These are phyloP conservation scores for Hygrocybe coccinea DNA, from an alignment of 768 basidiomycete species.

Conservation along the genomic window DNA sequence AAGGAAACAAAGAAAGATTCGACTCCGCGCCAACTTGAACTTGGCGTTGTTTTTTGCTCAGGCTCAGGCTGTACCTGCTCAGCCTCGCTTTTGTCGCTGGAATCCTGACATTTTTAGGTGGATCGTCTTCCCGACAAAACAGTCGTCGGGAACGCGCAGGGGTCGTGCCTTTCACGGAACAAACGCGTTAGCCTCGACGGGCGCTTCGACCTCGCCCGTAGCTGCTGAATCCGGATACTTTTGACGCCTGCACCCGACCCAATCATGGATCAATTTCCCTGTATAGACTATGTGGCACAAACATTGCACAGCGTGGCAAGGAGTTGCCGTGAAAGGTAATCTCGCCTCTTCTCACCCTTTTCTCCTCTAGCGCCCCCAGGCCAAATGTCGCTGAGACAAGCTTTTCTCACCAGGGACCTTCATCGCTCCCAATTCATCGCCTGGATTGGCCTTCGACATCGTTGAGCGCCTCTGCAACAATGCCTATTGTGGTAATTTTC, in stretches of 20 bases:
- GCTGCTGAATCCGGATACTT: neutral
- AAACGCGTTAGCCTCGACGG: too few relatives aligned
- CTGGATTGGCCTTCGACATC: conserved; percentile 5
- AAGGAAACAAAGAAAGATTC: too few relatives aligned
- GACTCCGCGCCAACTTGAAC: too few relatives aligned
- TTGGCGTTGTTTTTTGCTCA: too few relatives aligned
- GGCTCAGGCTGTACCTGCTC: too few relatives aligned
- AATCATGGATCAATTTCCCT: conserved; percentile 6
- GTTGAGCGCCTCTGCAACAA: neutral
- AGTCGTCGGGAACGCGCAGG: too few relatives aligned
- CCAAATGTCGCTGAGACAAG: neutral
- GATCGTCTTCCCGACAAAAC: too few relatives aligned
- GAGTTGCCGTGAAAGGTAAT: conserved; percentile 7
- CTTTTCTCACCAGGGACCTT: conserved; percentile 11
- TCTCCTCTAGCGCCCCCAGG: neutral
- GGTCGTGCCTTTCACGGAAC: too few relatives aligned
- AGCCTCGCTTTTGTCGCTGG: too few relatives aligned
- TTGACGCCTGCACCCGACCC: conserved; percentile 2
- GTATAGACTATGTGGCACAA: neutral
- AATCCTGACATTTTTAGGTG: too few relatives aligned
- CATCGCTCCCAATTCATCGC: conserved; percentile 4
- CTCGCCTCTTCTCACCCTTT: neutral
- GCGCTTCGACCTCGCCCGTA: neutral
- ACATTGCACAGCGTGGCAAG: neutral
- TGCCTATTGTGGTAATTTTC: conserved; percentile 9